Conservation (phyloP, 306 rosid genomes). For the Rosa multiflora region DNA sequence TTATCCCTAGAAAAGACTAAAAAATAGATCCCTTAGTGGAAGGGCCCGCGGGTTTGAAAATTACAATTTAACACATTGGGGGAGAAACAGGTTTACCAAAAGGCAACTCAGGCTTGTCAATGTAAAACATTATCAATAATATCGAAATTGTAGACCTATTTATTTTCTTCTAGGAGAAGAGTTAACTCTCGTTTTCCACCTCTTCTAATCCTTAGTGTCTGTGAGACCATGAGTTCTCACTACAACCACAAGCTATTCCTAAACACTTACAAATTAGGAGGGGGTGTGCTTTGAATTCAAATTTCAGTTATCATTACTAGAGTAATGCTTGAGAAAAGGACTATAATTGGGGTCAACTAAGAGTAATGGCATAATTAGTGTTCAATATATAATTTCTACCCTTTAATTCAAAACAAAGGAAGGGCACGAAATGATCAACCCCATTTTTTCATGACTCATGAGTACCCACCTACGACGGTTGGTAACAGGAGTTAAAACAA, state of each 20-base stretch:
- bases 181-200: neutral
- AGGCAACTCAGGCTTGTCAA: too few relatives aligned
- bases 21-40: too few relatives aligned
- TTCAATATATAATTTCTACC: conserved; percentile 7
- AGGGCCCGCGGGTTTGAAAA: too few relatives aligned
- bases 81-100: too few relatives aligned
- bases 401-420: conserved; percentile 8
- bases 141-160: neutral
- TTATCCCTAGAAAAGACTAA: too few relatives aligned
- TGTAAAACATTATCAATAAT: too few relatives aligned
- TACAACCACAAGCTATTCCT: neutral
- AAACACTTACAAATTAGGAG: neutral
- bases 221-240: neutral
- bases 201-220: too few relatives aligned
- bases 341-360: conserved; percentile 12
- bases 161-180: neutral
- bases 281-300: conserved; percentile 23
- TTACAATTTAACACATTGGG: too few relatives aligned
- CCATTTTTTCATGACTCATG: neutral
- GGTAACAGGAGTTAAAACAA: neutral
- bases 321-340: conserved; percentile 6
- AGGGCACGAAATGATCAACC: neutral
- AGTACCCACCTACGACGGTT: neutral
- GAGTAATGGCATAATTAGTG: conserved; percentile 18
- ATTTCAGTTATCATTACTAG: conserved; percentile 14